Evolutionary conservation across 208 protist genomes (phyloP), one percentile per base, ranked within the genome.

Genomic region (Blastocrithidia nonstop): DNA sequence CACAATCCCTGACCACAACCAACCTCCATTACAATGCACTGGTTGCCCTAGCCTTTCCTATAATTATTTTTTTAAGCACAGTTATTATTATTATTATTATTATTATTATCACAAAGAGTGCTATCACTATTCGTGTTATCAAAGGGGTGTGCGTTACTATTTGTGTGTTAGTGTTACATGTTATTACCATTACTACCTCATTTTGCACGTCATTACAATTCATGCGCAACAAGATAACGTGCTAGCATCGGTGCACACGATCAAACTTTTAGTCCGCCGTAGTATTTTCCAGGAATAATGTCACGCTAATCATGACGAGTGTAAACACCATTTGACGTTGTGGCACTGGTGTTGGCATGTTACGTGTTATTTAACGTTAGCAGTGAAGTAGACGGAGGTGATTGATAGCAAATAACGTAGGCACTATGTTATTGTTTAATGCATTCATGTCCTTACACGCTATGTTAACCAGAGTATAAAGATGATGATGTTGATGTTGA

Each of bases 241-340:
- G 46, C 55, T 22, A 81, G 64, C 53, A 76, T 50, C 0, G 67
- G 55, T 9, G 83, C 78, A 54, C 84, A 93, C 22, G 84, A 93
- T 79, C 84, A 93, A 29, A 93, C 73, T 43, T 87, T 93, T 2
- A 93, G 63, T 1, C 84, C 78, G 13, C 84, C 84, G 51, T 89
- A 89, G 57, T 93, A 93, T 21, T 56, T 61, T 2, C 84, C 84
- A 1, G 80, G 74, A 47, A 93, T 61, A 41, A 93, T 84, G 37
- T 93, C 84, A 25, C 76, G 61, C 54, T 46, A 62, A 64, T 57
- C 64, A 23, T 23, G 28, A 1, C 28, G 1, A 1, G 33, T 26
- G 21, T 22, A 2, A 22, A 27, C 47, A 4, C 26, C n/a, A n/a
- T n/a, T 25, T 20, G 13, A n/a, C 31, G 6, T 19, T 24, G 47